phyloP scores from a whole-genome alignment of 2,329 filamentous ascomycete genomes.

The Stagonosporopsis rhizophila region DNA sequence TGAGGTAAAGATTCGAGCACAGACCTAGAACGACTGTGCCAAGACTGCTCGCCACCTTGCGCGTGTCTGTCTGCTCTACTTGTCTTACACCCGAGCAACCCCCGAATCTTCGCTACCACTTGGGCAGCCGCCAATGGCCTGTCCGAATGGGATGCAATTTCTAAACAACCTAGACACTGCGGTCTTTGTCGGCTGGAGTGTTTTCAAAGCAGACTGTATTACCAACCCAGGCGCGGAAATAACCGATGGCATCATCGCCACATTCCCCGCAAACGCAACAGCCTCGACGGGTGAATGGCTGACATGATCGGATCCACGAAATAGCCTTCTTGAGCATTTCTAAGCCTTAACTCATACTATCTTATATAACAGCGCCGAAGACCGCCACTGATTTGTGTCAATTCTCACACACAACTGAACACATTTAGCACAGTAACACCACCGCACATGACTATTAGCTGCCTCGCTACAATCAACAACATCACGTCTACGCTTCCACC shows the following conservation, averaged over 20 bases:
- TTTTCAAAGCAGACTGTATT: conserved; percentile 32
- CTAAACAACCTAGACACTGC: conserved; percentile 33
- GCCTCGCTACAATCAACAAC: conserved; percentile 6
- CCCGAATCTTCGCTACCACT: not conserved
- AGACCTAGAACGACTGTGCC: not conserved
- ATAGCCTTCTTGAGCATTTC: conserved; percentile 33
- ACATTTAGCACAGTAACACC: not conserved
- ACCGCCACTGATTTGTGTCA: conserved; percentile 1
- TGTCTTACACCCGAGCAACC: not conserved
- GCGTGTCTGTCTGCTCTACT: too few species aligned
- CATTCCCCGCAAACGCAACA: conserved; percentile 26
- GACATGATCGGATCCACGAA: not conserved
- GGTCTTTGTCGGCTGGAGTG: conserved; percentile 34
- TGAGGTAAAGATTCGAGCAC: not conserved
- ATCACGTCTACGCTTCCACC: conserved; percentile 7
- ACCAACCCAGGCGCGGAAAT: conserved; percentile 40
- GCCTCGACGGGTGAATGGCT: conserved; percentile 18
- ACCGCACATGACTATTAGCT: conserved; percentile 7
- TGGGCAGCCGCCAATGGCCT: not conserved
- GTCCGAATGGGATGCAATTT: not conserved
- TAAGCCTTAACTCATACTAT: conserved; percentile 26
- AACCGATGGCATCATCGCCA: conserved; percentile 46
- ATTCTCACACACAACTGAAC: conserved; percentile 12
- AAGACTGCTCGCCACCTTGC: not conserved
- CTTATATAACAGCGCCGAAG: conserved; percentile 31